These are phyloP conservation scores for Aspergillus luchuensis DNA, from an alignment of 2,329 filamentous ascomycete species.

Conservation along the genomic window DNA sequence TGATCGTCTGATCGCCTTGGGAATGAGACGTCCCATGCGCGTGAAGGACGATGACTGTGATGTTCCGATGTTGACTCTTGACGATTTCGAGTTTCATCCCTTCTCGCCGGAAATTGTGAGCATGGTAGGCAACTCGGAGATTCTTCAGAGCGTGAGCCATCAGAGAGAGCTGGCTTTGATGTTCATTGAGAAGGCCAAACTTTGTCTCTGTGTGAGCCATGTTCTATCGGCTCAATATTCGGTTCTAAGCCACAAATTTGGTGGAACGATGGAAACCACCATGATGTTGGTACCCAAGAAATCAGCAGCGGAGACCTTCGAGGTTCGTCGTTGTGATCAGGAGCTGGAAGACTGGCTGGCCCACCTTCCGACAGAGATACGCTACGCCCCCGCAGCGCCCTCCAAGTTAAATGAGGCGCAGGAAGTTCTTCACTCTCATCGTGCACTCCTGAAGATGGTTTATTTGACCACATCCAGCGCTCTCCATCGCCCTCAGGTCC, in stretches of 20 bases:
- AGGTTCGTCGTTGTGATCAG: slow-evolving; percentile 75
- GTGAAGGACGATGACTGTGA: slow-evolving; percentile 95
- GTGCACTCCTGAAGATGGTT: slow-evolving; percentile 88
- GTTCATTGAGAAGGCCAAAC: slow-evolving; percentile 88
- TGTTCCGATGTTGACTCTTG: slow-evolving; percentile 81
- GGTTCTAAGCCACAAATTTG: slow-evolving; percentile 78
- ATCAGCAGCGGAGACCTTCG: slow-evolving; percentile 75
- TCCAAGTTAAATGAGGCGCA: slow-evolving; percentile 53
- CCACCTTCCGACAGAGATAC: slow-evolving; percentile 69
- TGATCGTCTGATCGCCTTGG: slow-evolving; percentile 86
- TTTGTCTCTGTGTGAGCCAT: slow-evolving; percentile 85
- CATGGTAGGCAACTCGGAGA: slow-evolving; percentile 68
- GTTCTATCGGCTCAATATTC: slow-evolving; percentile 92
- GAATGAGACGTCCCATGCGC: slow-evolving; percentile 87
- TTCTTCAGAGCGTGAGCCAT: slow-evolving; percentile 70
- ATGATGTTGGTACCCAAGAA: slow-evolving; percentile 95
- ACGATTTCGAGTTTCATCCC: slow-evolving; percentile 77
- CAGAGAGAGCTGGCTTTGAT: slow-evolving; percentile 79
- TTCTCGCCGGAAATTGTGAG: slow-evolving; percentile 69
- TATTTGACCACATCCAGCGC: slow-evolving; percentile 91
- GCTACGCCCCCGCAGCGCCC: slow-evolving; percentile 67
- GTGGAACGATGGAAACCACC: slow-evolving; percentile 69
- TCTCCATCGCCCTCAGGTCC: slow-evolving; percentile 85
- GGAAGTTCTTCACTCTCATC: slow-evolving; percentile 65
- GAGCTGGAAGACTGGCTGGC: slow-evolving; percentile 78